Percentiles rank a stretch among this genome's conserved stretches.
These are phyloP conservation scores for Henckelia pumila DNA, from an alignment of 257 asterid species.

Conservation along the genomic window DNA sequence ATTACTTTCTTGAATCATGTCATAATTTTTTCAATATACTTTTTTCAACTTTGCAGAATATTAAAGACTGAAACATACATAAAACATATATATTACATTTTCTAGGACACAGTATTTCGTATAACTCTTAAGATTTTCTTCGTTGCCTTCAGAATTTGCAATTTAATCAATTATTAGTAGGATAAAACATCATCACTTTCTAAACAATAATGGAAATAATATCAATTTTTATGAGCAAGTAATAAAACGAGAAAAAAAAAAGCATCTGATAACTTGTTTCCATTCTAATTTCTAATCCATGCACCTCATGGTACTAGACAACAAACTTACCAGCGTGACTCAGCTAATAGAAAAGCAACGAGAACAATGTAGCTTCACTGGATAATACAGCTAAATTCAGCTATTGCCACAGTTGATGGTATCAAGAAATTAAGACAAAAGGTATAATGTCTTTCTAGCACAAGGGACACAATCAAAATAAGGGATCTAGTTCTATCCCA, in stretches of 20 bases:
- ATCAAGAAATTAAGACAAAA: too few species aligned
- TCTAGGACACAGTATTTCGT: background rate
- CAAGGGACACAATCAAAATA: background rate
- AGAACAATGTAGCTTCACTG: background rate
- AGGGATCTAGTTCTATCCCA: background rate
- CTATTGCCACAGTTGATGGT: background rate
- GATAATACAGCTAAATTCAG: background rate
- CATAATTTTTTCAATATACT: conserved; percentile 5
- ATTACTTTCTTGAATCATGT: background rate
- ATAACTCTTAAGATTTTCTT: too few species aligned
- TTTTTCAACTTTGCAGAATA: background rate
- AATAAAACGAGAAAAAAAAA: too few species aligned
- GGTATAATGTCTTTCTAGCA: background rate
- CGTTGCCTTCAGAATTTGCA: background rate
- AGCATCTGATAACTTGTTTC: too few species aligned
- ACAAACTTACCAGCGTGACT: background rate
- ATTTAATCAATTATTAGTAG: background rate
- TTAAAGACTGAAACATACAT: background rate
- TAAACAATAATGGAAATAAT: too few species aligned
- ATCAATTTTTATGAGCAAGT: too few species aligned
- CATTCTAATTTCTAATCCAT: too few species aligned
- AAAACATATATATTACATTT: background rate
- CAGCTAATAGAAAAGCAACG: background rate
- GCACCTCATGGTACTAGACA: background rate
- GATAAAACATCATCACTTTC: too few species aligned